phyloP scores from a whole-genome alignment of 2,329 filamentous ascomycete genomes.

The Sphaerulina populicola region DNA sequence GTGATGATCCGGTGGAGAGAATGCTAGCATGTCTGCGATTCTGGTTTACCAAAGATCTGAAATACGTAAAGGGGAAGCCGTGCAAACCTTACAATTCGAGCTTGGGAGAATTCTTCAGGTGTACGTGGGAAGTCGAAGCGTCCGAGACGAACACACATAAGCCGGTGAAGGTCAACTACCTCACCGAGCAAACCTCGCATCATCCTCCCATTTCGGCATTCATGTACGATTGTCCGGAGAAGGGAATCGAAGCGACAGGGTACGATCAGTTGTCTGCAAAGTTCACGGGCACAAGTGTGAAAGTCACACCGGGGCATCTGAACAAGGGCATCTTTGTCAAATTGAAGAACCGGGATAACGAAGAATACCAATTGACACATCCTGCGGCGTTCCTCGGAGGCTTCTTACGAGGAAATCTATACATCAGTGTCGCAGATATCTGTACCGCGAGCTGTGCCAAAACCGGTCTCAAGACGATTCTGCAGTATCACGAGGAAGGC shows the following conservation, averaged over 20 bases:
- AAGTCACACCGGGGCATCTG: conserved; percentile 82
- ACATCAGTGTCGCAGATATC: conserved; percentile 79
- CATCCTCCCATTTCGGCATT: conserved; percentile 96
- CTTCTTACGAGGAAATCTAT: conserved; percentile 75
- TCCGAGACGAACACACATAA: conserved; percentile 48
- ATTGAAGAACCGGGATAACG: conserved; percentile 67
- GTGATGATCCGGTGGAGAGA: conserved; percentile 80
- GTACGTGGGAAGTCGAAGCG: conserved; percentile 89
- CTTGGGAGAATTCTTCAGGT: conserved; percentile 95
- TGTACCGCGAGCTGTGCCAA: conserved; percentile 85
- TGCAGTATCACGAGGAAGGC: conserved; percentile 88
- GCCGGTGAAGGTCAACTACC: conserved; percentile 74
- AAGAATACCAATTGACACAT: conserved; percentile 92
- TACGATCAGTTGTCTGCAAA: conserved; percentile 97
- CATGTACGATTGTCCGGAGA: conserved; percentile 84
- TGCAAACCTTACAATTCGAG: conserved; percentile 99
- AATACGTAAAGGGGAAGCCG: conserved; percentile 96
- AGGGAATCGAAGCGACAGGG: conserved; percentile 76
- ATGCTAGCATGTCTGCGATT: conserved; percentile 93
- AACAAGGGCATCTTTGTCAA: conserved; percentile 95
- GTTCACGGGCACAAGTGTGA: conserved; percentile 91
- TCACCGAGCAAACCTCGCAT: conserved; percentile 96
- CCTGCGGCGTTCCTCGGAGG: conserved; percentile 89
- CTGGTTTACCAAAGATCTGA: conserved; percentile 98
- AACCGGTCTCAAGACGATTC: conserved; percentile 81